phyloP scores from a whole-genome alignment of 2,329 filamentous ascomycete species.

The Atkinsonella texensis region DNA sequence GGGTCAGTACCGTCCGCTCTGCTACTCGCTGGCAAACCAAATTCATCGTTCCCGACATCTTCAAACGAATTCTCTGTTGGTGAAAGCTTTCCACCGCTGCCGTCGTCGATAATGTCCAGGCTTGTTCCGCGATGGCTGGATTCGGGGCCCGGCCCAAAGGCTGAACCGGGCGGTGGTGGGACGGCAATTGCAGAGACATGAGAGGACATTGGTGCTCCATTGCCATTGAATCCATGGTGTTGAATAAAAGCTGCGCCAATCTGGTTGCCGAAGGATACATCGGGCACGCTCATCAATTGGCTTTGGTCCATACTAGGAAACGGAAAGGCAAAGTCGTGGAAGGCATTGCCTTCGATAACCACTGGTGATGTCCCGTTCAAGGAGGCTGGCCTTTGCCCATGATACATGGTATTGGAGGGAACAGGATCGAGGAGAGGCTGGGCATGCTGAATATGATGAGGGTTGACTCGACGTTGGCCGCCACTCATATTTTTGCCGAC shows the following conservation, averaged over 20 bases:
- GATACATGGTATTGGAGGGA: slow-evolving; percentile 14
- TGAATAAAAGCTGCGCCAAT: slow-evolving; percentile 24
- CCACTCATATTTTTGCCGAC: slow-evolving; percentile 16
- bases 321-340: slow-evolving; percentile 40
- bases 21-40: slow-evolving; percentile 36
- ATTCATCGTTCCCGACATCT: slow-evolving; percentile 45
- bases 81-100: slow-evolving; percentile 29
- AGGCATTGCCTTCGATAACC: slow-evolving; percentile 35
- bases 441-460: slow-evolving; percentile 19
- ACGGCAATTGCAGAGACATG: slow-evolving; percentile 7
- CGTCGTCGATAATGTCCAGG: slow-evolving; percentile 33
- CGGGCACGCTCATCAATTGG: slow-evolving; percentile 16
- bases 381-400: slow-evolving; percentile 10
- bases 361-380: slow-evolving; percentile 12
- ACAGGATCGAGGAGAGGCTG: slow-evolving; percentile 15
- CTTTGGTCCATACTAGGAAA: slow-evolving; percentile 27
- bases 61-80: slow-evolving; percentile 36
- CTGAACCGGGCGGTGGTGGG: slow-evolving; percentile 12
- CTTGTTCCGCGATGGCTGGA: slow-evolving; percentile 16
- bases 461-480: slow-evolving; percentile 16
- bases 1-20: slow-evolving; percentile 42
- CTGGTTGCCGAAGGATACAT: slow-evolving; percentile 19
- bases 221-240: slow-evolving; percentile 11
- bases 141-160: slow-evolving; percentile 11
- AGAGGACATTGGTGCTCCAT: slow-evolving; percentile 10